Conservation (phyloP, 2,329 filamentous ascomycete species). For the Colletotrichum neosansevieriae region DNA sequence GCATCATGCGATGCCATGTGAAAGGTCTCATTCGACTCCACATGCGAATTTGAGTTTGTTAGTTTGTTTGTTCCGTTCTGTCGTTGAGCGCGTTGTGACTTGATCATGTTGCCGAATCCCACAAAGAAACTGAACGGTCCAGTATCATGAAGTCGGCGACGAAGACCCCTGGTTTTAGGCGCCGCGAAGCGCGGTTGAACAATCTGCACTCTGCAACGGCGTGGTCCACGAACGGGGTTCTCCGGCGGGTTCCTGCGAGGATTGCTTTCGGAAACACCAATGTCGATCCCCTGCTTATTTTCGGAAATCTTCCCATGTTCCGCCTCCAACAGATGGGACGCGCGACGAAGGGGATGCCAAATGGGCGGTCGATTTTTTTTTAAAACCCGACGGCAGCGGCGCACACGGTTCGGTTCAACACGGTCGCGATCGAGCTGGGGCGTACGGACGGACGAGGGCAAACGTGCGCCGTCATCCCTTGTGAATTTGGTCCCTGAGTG, state of each 20-base stretch:
- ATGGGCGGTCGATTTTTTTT: constrained; percentile 17
- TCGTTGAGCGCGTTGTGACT: background rate
- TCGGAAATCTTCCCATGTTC: constrained; percentile 21
- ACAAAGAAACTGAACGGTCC: background rate
- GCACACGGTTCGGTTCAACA: constrained; percentile 3
- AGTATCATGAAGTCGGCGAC: background rate
- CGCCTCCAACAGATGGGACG: constrained; percentile 11
- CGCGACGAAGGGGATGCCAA: background rate
- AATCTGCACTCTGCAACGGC: background rate
- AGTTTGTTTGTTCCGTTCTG: no score
- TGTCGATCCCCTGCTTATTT: constrained; percentile 23
- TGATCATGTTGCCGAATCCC: background rate
- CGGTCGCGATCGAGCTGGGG: background rate
- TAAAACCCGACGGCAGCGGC: background rate
- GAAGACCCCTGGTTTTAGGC: constrained; percentile 4
- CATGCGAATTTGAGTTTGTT: constrained; percentile 8
- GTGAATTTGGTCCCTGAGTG: background rate
- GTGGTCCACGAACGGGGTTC: constrained; percentile 6
- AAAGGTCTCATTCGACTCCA: constrained; percentile 12
- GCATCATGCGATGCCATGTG: constrained; percentile 14
- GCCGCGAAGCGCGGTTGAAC: constrained; percentile 23
- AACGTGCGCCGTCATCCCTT: background rate
- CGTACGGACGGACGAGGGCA: background rate
- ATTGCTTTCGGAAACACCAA: constrained; percentile 25
- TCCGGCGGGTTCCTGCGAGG: constrained; percentile 20